Percentiles rank a stretch among this genome's conserved stretches.
Evolutionary conservation across 257 asterid genomes (phyloP).

Genomic region (Solanum peruvianum): DNA sequence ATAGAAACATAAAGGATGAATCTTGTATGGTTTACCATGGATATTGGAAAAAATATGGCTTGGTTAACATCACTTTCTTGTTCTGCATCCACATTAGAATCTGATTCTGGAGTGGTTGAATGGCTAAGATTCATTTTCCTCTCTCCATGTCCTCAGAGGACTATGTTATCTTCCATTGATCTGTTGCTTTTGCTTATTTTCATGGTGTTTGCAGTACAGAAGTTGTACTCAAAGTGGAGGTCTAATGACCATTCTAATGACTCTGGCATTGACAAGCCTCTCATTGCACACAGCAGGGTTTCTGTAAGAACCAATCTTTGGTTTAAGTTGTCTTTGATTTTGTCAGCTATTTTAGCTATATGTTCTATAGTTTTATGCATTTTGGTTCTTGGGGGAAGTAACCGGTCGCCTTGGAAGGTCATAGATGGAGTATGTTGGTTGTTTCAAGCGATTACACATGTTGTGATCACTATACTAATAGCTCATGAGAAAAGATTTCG

Average conservation of each 20-base stretch:
- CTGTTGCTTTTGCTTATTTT: slow-evolving; percentile 33
- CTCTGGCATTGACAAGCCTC: slow-evolving; percentile 39
- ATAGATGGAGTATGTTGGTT: slow-evolving; percentile 54
- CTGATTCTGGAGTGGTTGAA: slow-evolving; percentile 19
- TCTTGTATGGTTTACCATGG: background rate
- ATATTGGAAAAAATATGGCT: background rate
- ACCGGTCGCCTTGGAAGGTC: slow-evolving; percentile 28
- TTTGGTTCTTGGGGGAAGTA: slow-evolving; percentile 14
- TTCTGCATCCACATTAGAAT: slow-evolving; percentile 24
- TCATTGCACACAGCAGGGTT: slow-evolving; percentile 27
- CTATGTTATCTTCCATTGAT: slow-evolving; percentile 37
- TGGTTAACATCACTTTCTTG: slow-evolving; percentile 76
- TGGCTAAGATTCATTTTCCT: slow-evolving; percentile 72
- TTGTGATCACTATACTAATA: slow-evolving; percentile 28
- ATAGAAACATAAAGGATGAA: background rate
- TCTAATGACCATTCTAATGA: background rate
- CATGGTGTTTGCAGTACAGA: slow-evolving; percentile 33
- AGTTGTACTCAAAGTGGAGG: slow-evolving; percentile 31
- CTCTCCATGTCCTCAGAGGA: slow-evolving; percentile 86
- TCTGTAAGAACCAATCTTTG: slow-evolving; percentile 25
- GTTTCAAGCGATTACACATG: slow-evolving; percentile 43
- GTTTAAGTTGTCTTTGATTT: slow-evolving; percentile 38
- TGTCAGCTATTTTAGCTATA: slow-evolving; percentile 20
- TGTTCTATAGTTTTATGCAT: slow-evolving; percentile 30
- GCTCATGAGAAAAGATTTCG: slow-evolving; percentile 58